Percentiles rank a stretch among this genome's conserved stretches.
Conservation (phyloP, 106 monocot genomes). For the Apostasia ramifera region DNA sequence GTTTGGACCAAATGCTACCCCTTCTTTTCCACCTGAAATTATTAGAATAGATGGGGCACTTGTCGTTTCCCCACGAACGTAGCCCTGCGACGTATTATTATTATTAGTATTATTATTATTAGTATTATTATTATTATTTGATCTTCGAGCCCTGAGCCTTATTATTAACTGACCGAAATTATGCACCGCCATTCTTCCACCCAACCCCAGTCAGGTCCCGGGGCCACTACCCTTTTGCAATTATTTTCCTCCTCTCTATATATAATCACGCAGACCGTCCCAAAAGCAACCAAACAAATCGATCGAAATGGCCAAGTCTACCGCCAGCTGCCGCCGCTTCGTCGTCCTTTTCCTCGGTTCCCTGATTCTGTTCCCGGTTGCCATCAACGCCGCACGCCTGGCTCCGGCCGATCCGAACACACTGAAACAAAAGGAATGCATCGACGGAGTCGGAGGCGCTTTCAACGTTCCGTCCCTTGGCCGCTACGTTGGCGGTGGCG, state of each 20-base stretch:
- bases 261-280: too few relatives aligned
- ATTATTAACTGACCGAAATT: too few relatives aligned
- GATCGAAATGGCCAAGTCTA: not conserved
- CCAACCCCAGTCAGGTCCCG: not conserved
- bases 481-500: not conserved
- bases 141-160: too few relatives aligned
- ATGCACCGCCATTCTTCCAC: conserved; percentile 5
- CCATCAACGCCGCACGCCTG: not conserved
- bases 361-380: not conserved
- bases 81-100: too few relatives aligned
- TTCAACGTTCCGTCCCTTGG: conserved; percentile 3
- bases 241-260: not conserved
- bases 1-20: too few relatives aligned
- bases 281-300: not conserved
- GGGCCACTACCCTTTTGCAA: not conserved
- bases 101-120: too few relatives aligned
- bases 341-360: not conserved
- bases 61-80: too few relatives aligned
- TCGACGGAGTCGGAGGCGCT: conserved; percentile 3
- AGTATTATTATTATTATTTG: too few relatives aligned
- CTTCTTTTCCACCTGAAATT: too few relatives aligned
- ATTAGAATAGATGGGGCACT: too few relatives aligned
- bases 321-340: not conserved
- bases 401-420: not conserved
- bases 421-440: conserved; percentile 12